Conservation (phyloP, 1,139 yeast genomes). For the Entelexis paramagnoliae region DNA sequence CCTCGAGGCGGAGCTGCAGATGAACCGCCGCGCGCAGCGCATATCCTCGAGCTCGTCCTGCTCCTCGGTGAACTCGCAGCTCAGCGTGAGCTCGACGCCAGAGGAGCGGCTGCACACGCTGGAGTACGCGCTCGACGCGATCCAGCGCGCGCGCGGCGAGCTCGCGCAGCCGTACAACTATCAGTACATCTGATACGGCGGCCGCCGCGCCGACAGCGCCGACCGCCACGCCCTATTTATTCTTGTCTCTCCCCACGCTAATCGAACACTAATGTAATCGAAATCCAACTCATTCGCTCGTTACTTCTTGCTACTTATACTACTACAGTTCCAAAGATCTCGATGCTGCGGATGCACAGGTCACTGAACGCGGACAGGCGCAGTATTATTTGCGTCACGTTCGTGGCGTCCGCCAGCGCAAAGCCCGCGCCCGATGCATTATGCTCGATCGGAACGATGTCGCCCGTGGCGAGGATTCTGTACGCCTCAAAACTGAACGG, state of each 20-base stretch:
- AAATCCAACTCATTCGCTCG: background rate
- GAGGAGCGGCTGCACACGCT: constrained; percentile 27
- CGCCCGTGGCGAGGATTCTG: background rate
- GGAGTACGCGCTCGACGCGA: constrained; percentile 29
- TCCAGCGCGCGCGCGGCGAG: constrained; percentile 28
- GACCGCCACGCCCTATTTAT: background rate
- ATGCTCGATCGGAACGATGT: background rate
- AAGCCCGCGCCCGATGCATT: background rate
- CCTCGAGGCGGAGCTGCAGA: constrained; percentile 27
- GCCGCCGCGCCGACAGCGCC: background rate
- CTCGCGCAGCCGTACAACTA: constrained; percentile 23
- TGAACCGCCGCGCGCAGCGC: constrained; percentile 1
- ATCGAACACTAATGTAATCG: background rate
- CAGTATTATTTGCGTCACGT: constrained; percentile 1
- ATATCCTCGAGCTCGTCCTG: constrained; percentile 11
- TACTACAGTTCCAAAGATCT: background rate
- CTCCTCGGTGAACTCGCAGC: constrained; percentile 6
- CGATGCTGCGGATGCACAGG: background rate
- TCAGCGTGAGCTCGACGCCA: constrained; percentile 12
- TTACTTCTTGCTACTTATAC: background rate
- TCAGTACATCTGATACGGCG: constrained; percentile 15
- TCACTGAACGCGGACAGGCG: background rate
- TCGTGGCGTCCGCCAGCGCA: background rate
- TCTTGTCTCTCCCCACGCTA: background rate
- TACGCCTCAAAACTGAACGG: background rate